These are phyloP conservation scores for Oryza glumipatula DNA, from an alignment of 176 grass and related monocot genomes.

Conservation along the genomic window DNA sequence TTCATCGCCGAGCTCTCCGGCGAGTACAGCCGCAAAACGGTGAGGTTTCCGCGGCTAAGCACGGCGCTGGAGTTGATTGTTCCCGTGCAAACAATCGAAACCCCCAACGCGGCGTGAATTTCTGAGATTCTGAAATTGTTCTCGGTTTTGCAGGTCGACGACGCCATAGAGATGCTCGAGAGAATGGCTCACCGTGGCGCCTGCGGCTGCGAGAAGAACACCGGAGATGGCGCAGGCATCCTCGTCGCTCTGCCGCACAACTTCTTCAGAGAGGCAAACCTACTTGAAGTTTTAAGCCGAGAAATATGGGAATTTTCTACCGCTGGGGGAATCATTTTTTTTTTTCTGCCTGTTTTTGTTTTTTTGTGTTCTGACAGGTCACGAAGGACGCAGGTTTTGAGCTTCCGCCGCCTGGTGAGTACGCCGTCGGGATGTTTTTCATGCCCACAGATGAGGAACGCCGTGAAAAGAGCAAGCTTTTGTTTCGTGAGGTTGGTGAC, in stretches of 20 bases:
- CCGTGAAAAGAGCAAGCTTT: slow-evolving; percentile 51
- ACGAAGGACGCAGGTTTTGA: slow-evolving; percentile 53
- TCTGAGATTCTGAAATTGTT: not conserved
- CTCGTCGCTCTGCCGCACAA: slow-evolving; percentile 51
- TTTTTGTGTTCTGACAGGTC: slow-evolving; percentile 27
- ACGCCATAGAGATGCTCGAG: slow-evolving; percentile 66
- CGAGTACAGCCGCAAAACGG: slow-evolving; percentile 50
- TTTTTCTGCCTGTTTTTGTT: not conserved
- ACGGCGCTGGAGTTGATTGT: not conserved
- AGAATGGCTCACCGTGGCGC: slow-evolving; percentile 68
- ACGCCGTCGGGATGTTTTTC: slow-evolving; percentile 71
- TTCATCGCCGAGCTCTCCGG: slow-evolving; percentile 61
- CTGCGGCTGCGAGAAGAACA: slow-evolving; percentile 65
- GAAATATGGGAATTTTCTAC: not conserved
- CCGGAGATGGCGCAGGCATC: slow-evolving; percentile 67
- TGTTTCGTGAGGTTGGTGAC: slow-evolving; percentile 52
- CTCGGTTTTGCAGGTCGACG: slow-evolving; percentile 29
- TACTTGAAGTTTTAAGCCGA: not conserved
- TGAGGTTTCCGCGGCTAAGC: slow-evolving; percentile 14
- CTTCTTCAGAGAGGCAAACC: slow-evolving; percentile 51
- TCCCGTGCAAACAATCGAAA: not conserved
- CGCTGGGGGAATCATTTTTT: slow-evolving; percentile 1
- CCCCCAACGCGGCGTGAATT: not conserved
- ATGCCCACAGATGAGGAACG: slow-evolving; percentile 50
- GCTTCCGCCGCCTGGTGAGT: slow-evolving; percentile 52